These are phyloP conservation scores for Claviceps spartinae DNA, from an alignment of 2,329 filamentous ascomycete species.

Conservation along the genomic window DNA sequence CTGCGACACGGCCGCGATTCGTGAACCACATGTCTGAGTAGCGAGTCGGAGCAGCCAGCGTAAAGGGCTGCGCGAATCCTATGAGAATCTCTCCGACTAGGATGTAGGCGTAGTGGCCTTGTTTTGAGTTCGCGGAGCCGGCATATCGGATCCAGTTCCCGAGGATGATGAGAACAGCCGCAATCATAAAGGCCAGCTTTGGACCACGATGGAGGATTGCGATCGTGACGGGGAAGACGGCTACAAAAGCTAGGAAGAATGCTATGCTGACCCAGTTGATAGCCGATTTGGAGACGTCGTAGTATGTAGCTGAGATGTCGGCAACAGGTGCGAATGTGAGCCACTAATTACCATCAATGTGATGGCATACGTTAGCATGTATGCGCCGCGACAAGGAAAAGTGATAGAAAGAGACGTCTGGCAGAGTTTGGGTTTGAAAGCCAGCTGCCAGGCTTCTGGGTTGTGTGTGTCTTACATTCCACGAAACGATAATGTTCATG, in stretches of 20 bases:
- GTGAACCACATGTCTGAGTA: constrained; percentile 97
- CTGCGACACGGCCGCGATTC: constrained; percentile 65
- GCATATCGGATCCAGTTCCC: constrained; percentile 91
- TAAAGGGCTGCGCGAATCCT: constrained; percentile 83
- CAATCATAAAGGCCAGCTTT: constrained; percentile 59
- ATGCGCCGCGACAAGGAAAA: background rate
- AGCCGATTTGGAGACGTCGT: constrained; percentile 54
- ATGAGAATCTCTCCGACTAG: constrained; percentile 89
- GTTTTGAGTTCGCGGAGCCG: constrained; percentile 39
- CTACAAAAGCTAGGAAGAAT: constrained; percentile 75
- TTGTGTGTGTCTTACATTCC: constrained; percentile 58
- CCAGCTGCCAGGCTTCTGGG: background rate
- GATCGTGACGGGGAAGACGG: constrained; percentile 58
- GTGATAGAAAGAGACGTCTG: background rate
- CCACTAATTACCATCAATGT: constrained; percentile 40
- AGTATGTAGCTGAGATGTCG: constrained; percentile 59
- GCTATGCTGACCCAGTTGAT: constrained; percentile 91
- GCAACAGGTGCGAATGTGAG: constrained; percentile 82
- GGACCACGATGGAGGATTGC: constrained; percentile 70
- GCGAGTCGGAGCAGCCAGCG: constrained; percentile 73
- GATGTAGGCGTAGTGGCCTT: constrained; percentile 58
- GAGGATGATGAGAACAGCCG: constrained; percentile 58
- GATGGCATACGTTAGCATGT: constrained; percentile 1
- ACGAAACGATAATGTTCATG: constrained; percentile 85
- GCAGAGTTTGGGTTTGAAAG: background rate